A percentile compares a stretch with the other conserved stretches of the same genome.
Evolutionary conservation across 768 basidiomycete species (phyloP).

Genomic region (Pleurotus tuoliensis): DNA sequence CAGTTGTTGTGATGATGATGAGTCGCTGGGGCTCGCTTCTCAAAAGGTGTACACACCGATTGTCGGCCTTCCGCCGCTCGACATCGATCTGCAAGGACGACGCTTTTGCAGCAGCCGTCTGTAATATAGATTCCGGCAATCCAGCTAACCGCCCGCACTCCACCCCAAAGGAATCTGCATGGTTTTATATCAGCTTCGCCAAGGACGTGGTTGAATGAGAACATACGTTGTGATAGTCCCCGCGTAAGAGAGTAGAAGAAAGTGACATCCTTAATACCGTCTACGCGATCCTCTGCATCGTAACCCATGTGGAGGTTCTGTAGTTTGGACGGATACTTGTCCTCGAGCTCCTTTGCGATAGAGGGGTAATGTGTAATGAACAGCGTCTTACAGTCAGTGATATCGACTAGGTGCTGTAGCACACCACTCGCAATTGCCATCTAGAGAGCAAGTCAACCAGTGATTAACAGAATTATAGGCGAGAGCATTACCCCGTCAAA

Average conservation of each 20-base stretch:
- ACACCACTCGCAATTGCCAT: constrained; percentile 88
- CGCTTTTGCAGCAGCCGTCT: constrained; percentile 53
- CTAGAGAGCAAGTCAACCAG: constrained; percentile 26
- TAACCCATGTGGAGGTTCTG: constrained; percentile 89
- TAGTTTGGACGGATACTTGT: constrained; percentile 53
- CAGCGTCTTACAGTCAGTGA: constrained; percentile 64
- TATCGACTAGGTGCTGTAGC: constrained; percentile 62
- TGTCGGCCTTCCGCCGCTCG: constrained; percentile 42
- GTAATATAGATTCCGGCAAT: constrained; percentile 67
- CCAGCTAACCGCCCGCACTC: constrained; percentile 90
- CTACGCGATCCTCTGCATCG: constrained; percentile 59
- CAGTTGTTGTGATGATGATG: background rate
- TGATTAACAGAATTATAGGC: background rate
- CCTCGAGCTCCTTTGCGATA: constrained; percentile 66
- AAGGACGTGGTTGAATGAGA: background rate
- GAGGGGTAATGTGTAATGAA: constrained; percentile 96
- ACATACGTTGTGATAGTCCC: constrained; percentile 62
- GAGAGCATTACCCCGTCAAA: constrained; percentile 68
- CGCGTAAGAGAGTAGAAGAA: constrained; percentile 78
- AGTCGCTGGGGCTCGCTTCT: too few relatives aligned
- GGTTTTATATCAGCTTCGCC: background rate
- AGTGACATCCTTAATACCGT: constrained; percentile 75
- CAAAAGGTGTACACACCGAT: constrained; percentile 35
- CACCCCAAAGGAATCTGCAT: constrained; percentile 78
- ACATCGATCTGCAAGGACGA: constrained; percentile 51